Base-by-base conservation (phyloP, 805 yeast genomes). In the Wickerhamomyces canadensis region DNA sequence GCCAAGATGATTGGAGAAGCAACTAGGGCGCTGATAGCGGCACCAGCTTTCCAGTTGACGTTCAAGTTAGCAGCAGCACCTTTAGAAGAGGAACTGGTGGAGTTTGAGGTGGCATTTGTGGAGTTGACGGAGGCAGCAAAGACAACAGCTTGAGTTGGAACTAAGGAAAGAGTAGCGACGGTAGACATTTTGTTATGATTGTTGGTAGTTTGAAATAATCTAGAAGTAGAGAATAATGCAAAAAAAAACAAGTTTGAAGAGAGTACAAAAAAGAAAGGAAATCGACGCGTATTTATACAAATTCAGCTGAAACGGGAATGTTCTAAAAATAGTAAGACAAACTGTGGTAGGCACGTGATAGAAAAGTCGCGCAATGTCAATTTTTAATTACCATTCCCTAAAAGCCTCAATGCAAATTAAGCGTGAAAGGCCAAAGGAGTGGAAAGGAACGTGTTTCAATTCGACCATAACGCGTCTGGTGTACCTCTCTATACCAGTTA, bases 41-140 rank as follows among this genome's bases (percentile, higher is more conserved):
- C 52, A 53, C 66, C 68, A 42, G 60, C 54, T 45, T 65, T 59
- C 72, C 72, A 58, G 35, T 63, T 54, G 52, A 60, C 51, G 44
- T 62, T 60, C 35, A 62, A 35, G 26, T 14, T 28, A 24, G 45
- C 40, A 19, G 53, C 41, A 36, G 44, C 38, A 31, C 29, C 31
- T 23, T 50, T 36, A 32, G 47, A 29, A 31, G 42, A 29, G 39
- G 43, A 31, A 23, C 40, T 10, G 35, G 55, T 33, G 19, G 42
- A 39, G 34, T 46, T 13, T 8, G 52, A 14, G 17, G 29, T 14
- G 15, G 42, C 25, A 40, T n/a, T n/a, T n/a, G 44, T 33, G 22
- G 41, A 10, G 36, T 55, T 38, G 21, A 38, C 41, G 38, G 52
- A 42, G 11, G 52, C 41, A 29, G 55, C 54, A 45, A 43, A 52